Evolutionary conservation across 2,329 filamentous ascomycete species (phyloP), one percentile per base, ranked within the genome.

Genomic region (Ophiocordyceps camponoti-rufipedis): DNA sequence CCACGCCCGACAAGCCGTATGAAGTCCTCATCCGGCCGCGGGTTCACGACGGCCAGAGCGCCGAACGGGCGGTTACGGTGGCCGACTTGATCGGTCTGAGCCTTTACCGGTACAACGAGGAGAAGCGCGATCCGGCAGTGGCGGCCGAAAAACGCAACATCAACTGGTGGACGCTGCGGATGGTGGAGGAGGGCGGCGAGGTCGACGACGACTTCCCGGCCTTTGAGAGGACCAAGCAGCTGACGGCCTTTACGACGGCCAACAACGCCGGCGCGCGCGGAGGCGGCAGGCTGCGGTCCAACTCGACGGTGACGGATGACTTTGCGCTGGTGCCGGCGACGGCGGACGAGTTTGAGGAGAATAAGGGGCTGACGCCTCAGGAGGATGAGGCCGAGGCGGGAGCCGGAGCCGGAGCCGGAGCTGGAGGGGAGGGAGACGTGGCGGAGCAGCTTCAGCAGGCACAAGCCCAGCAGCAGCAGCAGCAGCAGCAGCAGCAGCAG

Each of bases 161-260:
- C 53, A 89, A 89, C 55, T 78, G 78, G 67, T 91, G 83, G 82
- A 85, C 79, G 23, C 64, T 93, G 46, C 74, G 84, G 39, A 87
- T 93, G 78, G 83, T 88, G 2, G 79, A 91, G 49, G 78, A 91
- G 56, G 83, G 85, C 46, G 85, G 82, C 43, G 85, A 91, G 55
- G 79, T 89, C 1, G 85, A 93, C 52, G 82, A 86, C 51, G 85
- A 91, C 55, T 91, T 91, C 51, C 83, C 84, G 31, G 79, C 85
- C 0, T 68, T 91, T 39, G 80, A 83, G 47, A 72, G 85, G 33
- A 85, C 75, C 19, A 82, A 82, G 54, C 73, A 79, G 2, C 69
- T 91, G n/a, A 75, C 74, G 6, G 78, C 85, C 18, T 91, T 89
- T 54, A 85, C 84, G 35, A 86, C 83, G 7, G 83, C 82, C 49